A percentile compares a stretch with the other conserved stretches of the same genome.
phyloP scores from a whole-genome alignment of 2,329 filamentous ascomycete species.

The Allantophomopsis cytisporea region DNA sequence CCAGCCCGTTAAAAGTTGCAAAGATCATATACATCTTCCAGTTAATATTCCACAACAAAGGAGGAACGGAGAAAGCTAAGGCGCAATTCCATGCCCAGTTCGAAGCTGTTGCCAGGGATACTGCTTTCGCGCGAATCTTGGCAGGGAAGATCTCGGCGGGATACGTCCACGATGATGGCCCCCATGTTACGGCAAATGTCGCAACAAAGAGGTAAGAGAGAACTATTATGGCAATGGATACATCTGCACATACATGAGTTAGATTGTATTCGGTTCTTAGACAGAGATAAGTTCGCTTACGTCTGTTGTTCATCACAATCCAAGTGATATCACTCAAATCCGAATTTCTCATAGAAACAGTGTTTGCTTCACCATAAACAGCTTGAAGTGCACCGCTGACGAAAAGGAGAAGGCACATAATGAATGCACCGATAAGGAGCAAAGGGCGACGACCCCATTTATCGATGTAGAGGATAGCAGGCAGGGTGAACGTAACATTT shows the following conservation, averaged over 20 bases:
- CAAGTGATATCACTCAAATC: slow-evolving; percentile 37
- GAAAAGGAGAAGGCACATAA: slow-evolving; percentile 52
- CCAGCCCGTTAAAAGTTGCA: slow-evolving; percentile 54
- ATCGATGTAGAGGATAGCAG: slow-evolving; percentile 63
- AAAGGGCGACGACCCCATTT: slow-evolving; percentile 58
- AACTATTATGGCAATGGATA: slow-evolving; percentile 51
- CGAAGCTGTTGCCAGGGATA: slow-evolving; percentile 41
- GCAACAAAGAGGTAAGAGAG: slow-evolving; percentile 64
- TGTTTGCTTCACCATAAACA: slow-evolving; percentile 37
- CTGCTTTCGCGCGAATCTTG: slow-evolving; percentile 56
- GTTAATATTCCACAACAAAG: slow-evolving; percentile 38
- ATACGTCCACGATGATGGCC: slow-evolving; percentile 37
- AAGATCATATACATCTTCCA: slow-evolving; percentile 64
- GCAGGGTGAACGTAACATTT: slow-evolving; percentile 66
- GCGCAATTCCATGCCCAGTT: slow-evolving; percentile 69
- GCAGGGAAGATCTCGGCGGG: slow-evolving; percentile 62
- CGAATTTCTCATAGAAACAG: slow-evolving; percentile 21
- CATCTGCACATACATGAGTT: slow-evolving; percentile 12
- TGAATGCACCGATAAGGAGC: slow-evolving; percentile 46
- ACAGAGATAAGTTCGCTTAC: no score
- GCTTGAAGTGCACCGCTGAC: slow-evolving; percentile 50
- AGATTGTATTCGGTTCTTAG: no score
- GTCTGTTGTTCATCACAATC: slow-evolving; percentile 30
- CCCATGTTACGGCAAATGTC: slow-evolving; percentile 50
- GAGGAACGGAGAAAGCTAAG: slow-evolving; percentile 37